Conservation (phyloP, 78 protist species). For the Dictyostelium firmibasis region DNA sequence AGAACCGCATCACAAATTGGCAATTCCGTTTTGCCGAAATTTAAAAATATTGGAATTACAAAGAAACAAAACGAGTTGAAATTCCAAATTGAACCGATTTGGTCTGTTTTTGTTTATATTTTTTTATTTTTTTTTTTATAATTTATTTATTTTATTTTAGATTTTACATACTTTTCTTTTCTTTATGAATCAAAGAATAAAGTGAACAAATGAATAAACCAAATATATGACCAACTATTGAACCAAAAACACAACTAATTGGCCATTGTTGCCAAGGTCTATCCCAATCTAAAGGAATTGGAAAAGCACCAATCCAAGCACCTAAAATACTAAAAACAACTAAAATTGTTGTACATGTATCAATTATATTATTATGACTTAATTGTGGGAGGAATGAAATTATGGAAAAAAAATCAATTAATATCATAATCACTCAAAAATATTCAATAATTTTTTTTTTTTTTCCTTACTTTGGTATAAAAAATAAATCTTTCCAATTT, state of each 20-base stretch:
- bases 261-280: conserved; percentile 86
- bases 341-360: conserved; percentile 62
- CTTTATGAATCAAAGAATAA: conserved; percentile 18
- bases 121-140: not conserved
- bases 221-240: conserved; percentile 33
- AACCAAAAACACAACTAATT: conserved; percentile 45
- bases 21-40: not conserved
- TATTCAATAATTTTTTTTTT: not conserved
- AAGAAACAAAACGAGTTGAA: not conserved
- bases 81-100: not conserved
- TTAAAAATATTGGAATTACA: too few species aligned
- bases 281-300: conserved; percentile 83
- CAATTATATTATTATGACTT: conserved; percentile 71
- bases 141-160: not conserved
- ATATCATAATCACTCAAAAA: too few species aligned
- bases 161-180: conserved; percentile 12
- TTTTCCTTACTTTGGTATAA: conserved; percentile 41
- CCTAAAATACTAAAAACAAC: conserved; percentile 65
- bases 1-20: not conserved
- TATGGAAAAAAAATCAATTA: too few species aligned
- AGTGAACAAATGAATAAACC: conserved; percentile 36
- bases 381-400: too few species aligned
- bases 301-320: conserved; percentile 80
- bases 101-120: not conserved
- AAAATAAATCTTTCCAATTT: conserved; percentile 66